Conservation (phyloP, 768 basidiomycete species). For the Scleroderma bovista region DNA sequence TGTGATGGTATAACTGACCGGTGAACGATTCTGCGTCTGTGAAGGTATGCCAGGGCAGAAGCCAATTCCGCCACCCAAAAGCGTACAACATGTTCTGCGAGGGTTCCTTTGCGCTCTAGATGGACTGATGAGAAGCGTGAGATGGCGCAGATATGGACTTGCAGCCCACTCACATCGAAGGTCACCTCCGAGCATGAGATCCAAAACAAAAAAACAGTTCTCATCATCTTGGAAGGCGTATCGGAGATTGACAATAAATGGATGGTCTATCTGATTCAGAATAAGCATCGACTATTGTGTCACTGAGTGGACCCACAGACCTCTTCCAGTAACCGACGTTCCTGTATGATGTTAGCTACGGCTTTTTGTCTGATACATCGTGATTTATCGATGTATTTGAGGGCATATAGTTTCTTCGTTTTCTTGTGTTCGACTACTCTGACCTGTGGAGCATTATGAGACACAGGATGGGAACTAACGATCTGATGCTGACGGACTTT, state of each 20-base stretch:
- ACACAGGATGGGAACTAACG: constrained; percentile 4
- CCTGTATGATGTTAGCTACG: constrained; percentile 90
- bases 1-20: constrained; percentile 48
- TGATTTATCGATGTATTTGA: constrained; percentile 98
- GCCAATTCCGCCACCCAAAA: constrained; percentile 91
- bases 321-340: constrained; percentile 89
- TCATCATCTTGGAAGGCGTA: constrained; percentile 98
- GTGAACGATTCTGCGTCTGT: constrained; percentile 89
- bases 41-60: constrained; percentile 82
- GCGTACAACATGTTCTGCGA: constrained; percentile 67
- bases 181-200: constrained; percentile 95
- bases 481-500: constrained; percentile 52
- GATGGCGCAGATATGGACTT: neutral
- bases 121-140: constrained; percentile 53
- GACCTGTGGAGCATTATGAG: constrained; percentile 48
- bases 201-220: constrained; percentile 96
- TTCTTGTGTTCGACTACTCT: constrained; percentile 96
- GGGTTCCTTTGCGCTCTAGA: constrained; percentile 61
- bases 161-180: constrained; percentile 63
- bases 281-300: constrained; percentile 7
- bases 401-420: constrained; percentile 85
- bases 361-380: constrained; percentile 89
- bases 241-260: constrained; percentile 84
- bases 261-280: constrained; percentile 67
- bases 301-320: constrained; percentile 33